Base-by-base conservation (phyloP, 139 green algal genomes). In the Coelastrella sp. region DNA sequence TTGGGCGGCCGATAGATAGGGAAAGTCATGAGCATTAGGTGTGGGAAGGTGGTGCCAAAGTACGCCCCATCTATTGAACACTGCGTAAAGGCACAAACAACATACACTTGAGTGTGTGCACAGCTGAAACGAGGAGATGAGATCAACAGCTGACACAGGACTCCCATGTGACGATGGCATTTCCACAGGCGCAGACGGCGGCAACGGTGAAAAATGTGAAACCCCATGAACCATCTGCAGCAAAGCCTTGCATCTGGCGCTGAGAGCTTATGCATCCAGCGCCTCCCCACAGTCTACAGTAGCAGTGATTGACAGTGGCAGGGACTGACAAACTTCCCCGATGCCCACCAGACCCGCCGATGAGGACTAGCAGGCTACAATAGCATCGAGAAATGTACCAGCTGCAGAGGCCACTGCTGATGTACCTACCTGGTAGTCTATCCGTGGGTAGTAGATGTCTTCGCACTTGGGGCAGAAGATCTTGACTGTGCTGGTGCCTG, bases 11-110 rank as follows among this genome's bases (percentile, higher is more conserved):
- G 88, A 82, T 93, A 92, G 75, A 95, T 92, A 4, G 96, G 94
- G 90, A 98, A 99, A 2, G 98, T 99, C 95, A 99, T 97, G 20
- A 99, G 91, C 88, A 99, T 96, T 22, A 99, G 94, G 91, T 99
- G 98, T 1, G 98, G 96, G 90, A 99, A 98, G 54, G 98, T 99
- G 3, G 97, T 99, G 56, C 98, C 97, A 93, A 99, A 99, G 91
- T 98, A 99, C 3, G 98, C 98, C 7, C 98, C 97, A 91, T 99
- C 97, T 23, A 98, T 95, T 60, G 97, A 95, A 76, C 90, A 92
- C 88, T 96, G 94, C 90, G 59, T 23, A 80, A 5, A 71, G 11
- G 61, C 8, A 13, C 61, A 2, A 71, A 13, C 61, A 71, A 13
- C 11, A 71, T 71, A 13, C 61, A 71, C 32, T 47, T 47, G 32